phyloP scores from a whole-genome alignment of 108 stramenopile genomes.

The Cyclotella choctawhatcheeana region DNA sequence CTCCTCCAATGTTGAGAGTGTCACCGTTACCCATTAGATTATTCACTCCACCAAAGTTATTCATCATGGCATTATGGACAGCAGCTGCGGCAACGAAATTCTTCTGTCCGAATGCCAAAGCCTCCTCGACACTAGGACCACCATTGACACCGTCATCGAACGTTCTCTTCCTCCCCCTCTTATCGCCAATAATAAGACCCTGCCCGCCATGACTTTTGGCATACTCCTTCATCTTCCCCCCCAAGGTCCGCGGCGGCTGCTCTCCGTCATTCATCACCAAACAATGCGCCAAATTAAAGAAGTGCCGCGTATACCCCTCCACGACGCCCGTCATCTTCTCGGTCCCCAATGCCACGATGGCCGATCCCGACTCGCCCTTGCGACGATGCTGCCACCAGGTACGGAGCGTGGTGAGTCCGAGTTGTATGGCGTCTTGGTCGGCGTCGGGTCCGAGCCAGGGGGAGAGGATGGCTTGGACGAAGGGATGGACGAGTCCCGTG shows the following conservation, averaged over 20 bases:
- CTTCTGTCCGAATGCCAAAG: too few relatives aligned
- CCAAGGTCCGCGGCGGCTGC: constrained; percentile 81
- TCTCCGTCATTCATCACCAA: constrained; percentile 86
- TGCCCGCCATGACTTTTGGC: too few relatives aligned
- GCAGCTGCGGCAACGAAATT: too few relatives aligned
- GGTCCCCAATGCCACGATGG: constrained; percentile 83
- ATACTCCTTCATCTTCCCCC: constrained; percentile 79
- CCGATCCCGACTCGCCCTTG: constrained; percentile 88
- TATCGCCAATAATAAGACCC: too few relatives aligned
- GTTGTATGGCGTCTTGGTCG: constrained; percentile 87
- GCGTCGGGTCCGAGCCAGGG: constrained; percentile 92
- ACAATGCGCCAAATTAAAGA: constrained; percentile 85
- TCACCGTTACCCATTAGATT: background rate
- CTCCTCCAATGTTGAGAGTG: background rate
- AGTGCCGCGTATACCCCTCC: constrained; percentile 92
- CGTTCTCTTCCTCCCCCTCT: constrained; percentile 67
- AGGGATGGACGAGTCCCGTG: constrained; percentile 85
- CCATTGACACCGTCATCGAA: background rate
- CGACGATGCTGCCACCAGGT: constrained; percentile 95
- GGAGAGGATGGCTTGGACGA: constrained; percentile 88
- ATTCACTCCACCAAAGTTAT: background rate
- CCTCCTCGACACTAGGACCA: too few relatives aligned
- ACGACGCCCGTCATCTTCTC: constrained; percentile 93
- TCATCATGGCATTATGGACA: too few relatives aligned
- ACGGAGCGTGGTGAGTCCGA: constrained; percentile 85